Evolutionary conservation across 2,329 filamentous ascomycete species (phyloP).

Genomic region (Pseudogymnoascus sp.): DNA sequence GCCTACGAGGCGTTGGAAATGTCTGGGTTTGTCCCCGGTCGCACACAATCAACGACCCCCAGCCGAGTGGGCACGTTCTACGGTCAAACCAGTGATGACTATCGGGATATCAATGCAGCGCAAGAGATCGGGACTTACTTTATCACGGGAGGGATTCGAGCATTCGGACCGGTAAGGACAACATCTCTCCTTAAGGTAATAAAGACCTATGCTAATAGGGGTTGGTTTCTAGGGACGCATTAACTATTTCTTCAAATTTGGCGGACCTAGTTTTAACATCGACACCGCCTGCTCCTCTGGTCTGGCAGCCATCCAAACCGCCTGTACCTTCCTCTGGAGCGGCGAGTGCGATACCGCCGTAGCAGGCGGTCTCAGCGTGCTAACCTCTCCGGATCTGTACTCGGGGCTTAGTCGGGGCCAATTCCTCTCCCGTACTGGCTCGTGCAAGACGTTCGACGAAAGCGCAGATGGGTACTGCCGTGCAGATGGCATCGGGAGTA

Average conservation of each 20-base stretch:
- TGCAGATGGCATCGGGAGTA: too few species aligned
- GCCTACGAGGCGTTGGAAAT: conserved; percentile 78
- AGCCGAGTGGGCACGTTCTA: conserved; percentile 27
- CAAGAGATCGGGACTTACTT: conserved; percentile 27
- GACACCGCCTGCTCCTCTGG: conserved; percentile 36
- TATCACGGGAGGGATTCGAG: conserved; percentile 25
- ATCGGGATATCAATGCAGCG: conserved; percentile 26
- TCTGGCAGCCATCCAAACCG: conserved; percentile 29
- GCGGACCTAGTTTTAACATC: conserved; percentile 32
- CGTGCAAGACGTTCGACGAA: too few species aligned
- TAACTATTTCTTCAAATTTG: conserved; percentile 36
- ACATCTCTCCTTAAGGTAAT: too few species aligned
- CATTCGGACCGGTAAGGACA: conserved; percentile 22
- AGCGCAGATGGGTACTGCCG: too few species aligned
- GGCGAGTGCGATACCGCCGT: conserved; percentile 25
- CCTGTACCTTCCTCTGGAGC: conserved; percentile 24
- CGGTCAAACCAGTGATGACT: conserved; percentile 27
- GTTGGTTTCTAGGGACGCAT: conserved; percentile 20
- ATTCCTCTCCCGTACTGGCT: too few species aligned
- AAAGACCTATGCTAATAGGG: too few species aligned
- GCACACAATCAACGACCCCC: conserved; percentile 34
- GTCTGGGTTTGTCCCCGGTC: conserved; percentile 56
- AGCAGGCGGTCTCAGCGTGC: too few species aligned
- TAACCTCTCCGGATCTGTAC: too few species aligned
- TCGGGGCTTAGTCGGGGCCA: too few species aligned